phyloP scores from a whole-genome alignment of 1,284 basidiomycete species.

The Microstroma glucosiphilum region DNA sequence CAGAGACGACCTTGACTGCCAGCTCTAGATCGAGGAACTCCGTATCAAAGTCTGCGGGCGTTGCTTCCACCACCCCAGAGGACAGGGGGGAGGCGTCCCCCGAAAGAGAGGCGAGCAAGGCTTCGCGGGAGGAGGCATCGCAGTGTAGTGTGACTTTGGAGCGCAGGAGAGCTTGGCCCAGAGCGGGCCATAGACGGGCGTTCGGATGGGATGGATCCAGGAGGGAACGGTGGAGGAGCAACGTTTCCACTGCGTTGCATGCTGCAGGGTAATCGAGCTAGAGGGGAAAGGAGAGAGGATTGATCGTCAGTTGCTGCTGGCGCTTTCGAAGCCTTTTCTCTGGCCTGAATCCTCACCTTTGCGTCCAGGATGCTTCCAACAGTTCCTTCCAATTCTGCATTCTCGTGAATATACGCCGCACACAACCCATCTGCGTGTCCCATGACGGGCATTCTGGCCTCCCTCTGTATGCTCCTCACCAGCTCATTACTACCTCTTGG shows the following conservation, averaged over 20 bases:
- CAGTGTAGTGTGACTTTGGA: constrained; percentile 72
- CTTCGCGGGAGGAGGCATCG: constrained; percentile 55
- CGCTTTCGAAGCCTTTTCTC: neutral
- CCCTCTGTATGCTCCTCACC: constrained; percentile 79
- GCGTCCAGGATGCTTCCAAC: constrained; percentile 77
- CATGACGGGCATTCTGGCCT: constrained; percentile 92
- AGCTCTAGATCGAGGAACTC: constrained; percentile 62
- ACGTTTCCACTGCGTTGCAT: constrained; percentile 87
- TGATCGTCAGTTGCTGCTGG: neutral
- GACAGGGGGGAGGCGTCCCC: constrained; percentile 53
- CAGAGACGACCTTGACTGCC: constrained; percentile 69
- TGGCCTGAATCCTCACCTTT: constrained; percentile 54
- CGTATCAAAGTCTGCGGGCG: constrained; percentile 65
- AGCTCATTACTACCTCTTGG: constrained; percentile 88
- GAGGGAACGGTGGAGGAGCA: constrained; percentile 69
- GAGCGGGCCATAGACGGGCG: constrained; percentile 63
- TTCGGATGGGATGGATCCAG: neutral
- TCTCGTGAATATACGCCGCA: constrained; percentile 77
- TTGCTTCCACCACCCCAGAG: constrained; percentile 26
- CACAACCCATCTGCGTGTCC: constrained; percentile 96
- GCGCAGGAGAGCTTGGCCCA: constrained; percentile 66
- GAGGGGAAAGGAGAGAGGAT: neutral
- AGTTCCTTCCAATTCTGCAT: constrained; percentile 71
- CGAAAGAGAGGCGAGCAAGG: constrained; percentile 5
- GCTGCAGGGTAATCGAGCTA: constrained; percentile 92